These are phyloP conservation scores for Cytospora paraplurivora DNA, from an alignment of 2,329 filamentous ascomycete species.

Conservation along the genomic window DNA sequence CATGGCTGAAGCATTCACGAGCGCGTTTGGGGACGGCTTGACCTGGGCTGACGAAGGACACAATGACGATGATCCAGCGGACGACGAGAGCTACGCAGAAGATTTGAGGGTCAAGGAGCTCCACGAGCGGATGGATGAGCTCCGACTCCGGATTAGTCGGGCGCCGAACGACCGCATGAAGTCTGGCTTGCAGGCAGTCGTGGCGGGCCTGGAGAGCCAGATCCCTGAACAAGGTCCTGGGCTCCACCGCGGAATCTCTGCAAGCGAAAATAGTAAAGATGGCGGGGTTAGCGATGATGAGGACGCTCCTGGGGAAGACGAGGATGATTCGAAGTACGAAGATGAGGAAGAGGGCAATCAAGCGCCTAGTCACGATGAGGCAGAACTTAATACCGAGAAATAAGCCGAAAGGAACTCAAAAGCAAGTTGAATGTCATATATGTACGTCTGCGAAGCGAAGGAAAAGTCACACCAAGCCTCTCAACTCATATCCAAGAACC, in stretches of 20 bases:
- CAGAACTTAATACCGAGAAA: neutral
- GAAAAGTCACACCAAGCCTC: neutral
- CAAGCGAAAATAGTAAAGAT: neutral
- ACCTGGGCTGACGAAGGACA: conserved; percentile 36
- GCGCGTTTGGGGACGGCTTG: conserved; percentile 48
- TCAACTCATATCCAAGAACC: neutral
- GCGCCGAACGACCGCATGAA: conserved; percentile 4
- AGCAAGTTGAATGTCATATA: neutral
- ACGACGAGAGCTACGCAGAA: conserved; percentile 23
- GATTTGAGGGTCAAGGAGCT: conserved; percentile 1
- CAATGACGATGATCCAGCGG: conserved; percentile 28
- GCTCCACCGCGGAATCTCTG: neutral
- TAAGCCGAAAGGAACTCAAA: neutral
- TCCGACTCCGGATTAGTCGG: conserved; percentile 17
- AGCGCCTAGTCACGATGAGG: neutral
- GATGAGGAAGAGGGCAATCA: neutral
- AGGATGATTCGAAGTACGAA: neutral
- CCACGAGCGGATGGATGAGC: conserved; percentile 3
- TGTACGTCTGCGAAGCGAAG: neutral
- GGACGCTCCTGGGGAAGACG: neutral
- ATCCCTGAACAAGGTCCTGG: neutral
- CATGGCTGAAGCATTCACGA: conserved; percentile 55
- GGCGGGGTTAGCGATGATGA: neutral
- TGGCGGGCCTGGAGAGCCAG: conserved; percentile 18
- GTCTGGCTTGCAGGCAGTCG: conserved; percentile 11